Percentiles rank a stretch among this genome's conserved stretches.
Conservation (phyloP, 2,329 filamentous ascomycete species). For the Penicillium sp. region DNA sequence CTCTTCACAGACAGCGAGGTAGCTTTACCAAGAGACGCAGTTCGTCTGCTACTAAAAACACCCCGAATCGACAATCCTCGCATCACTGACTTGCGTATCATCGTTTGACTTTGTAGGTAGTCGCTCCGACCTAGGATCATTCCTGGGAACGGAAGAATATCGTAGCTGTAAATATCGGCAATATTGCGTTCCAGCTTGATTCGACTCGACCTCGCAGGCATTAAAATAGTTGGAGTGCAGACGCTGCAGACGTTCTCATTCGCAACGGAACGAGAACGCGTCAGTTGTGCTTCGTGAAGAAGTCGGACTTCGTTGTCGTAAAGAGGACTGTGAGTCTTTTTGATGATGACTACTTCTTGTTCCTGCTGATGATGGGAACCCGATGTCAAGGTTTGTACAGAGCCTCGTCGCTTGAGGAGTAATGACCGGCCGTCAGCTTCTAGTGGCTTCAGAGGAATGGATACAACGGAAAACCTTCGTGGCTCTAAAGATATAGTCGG, state of each 20-base stretch:
- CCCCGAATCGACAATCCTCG: conserved; percentile 78
- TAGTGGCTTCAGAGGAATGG: conserved; percentile 67
- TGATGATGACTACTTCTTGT: conserved; percentile 72
- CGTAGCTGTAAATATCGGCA: conserved; percentile 77
- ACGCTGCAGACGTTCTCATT: conserved; percentile 51
- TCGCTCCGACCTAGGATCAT: conserved; percentile 67
- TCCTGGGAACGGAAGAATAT: conserved; percentile 75
- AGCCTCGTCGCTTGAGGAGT: conserved; percentile 53
- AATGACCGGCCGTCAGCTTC: conserved; percentile 72
- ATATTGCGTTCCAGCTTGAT: conserved; percentile 71
- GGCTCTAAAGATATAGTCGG: conserved; percentile 36
- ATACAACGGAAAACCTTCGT: conserved; percentile 42
- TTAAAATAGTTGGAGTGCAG: conserved; percentile 61
- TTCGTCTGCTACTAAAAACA: conserved; percentile 69
- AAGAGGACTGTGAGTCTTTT: conserved; percentile 71
- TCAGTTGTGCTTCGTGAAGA: conserved; percentile 54
- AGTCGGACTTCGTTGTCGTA: conserved; percentile 47
- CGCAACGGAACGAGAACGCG: conserved; percentile 75
- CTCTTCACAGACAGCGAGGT: conserved; percentile 16
- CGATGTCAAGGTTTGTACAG: conserved; percentile 76
- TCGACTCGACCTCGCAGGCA: conserved; percentile 70
- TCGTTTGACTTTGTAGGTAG: conserved; percentile 72
- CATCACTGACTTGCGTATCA: conserved; percentile 52
- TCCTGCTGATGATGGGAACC: conserved; percentile 61
- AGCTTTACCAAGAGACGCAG: conserved; percentile 50